These are phyloP conservation scores for Penicillium brevicompactum DNA, from an alignment of 2,329 filamentous ascomycete genomes.

Conservation along the genomic window DNA sequence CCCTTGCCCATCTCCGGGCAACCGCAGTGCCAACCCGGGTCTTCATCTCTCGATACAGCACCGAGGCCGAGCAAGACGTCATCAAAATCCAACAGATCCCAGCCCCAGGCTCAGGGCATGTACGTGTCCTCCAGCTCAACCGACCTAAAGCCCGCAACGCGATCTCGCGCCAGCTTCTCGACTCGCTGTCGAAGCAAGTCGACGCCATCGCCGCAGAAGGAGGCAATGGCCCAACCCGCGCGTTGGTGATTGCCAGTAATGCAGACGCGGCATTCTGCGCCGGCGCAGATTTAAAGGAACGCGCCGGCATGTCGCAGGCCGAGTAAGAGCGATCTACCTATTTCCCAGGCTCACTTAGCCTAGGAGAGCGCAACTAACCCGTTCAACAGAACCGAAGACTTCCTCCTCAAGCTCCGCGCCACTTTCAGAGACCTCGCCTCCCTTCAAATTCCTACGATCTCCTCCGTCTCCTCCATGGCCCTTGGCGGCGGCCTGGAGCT, in stretches of 20 bases:
- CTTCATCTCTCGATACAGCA: slow-evolving; percentile 38
- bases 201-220: slow-evolving; percentile 67
- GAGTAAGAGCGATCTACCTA: slow-evolving; percentile 62
- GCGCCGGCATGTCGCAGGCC: slow-evolving; percentile 71
- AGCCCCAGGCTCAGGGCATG: slow-evolving; percentile 77
- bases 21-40: slow-evolving; percentile 26
- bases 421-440: slow-evolving; percentile 73
- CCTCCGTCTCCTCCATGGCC: slow-evolving; percentile 80
- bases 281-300: slow-evolving; percentile 91
- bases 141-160: slow-evolving; percentile 85
- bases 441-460: slow-evolving; percentile 87
- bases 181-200: slow-evolving; percentile 71
- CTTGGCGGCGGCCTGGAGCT: slow-evolving; percentile 94
- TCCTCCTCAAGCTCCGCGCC: slow-evolving; percentile 73
- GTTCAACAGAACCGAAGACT: slow-evolving; percentile 69
- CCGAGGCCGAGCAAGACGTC: slow-evolving; percentile 35
- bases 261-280: slow-evolving; percentile 90
- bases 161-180: slow-evolving; percentile 77
- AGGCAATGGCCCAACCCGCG: slow-evolving; percentile 66
- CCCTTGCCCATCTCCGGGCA: slow-evolving; percentile 21
- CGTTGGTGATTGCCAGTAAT: slow-evolving; percentile 79
- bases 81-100: slow-evolving; percentile 74
- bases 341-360: not conserved
- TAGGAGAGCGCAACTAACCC: not conserved
- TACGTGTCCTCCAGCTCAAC: slow-evolving; percentile 86